Percentiles rank a stretch among this genome's conserved stretches.
phyloP scores from a whole-genome alignment of 768 basidiomycete species.

The Pleurotus eryngii region DNA sequence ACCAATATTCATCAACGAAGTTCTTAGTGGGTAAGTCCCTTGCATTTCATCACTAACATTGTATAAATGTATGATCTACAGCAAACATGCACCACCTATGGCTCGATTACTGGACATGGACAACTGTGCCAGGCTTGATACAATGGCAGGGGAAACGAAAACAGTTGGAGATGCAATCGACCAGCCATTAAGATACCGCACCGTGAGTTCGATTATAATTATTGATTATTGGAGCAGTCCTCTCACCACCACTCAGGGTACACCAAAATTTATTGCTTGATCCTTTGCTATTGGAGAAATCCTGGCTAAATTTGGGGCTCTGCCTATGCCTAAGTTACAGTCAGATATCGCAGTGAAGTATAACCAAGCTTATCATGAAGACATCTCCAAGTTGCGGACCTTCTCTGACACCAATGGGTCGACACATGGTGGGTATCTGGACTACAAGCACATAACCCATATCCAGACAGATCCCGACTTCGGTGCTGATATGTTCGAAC shows the following conservation, averaged over 20 bases:
- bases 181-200: not conserved
- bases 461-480: too few species aligned
- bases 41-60: not conserved
- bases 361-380: not conserved
- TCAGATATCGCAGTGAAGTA: not conserved
- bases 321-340: not conserved
- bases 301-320: not conserved
- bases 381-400: too few species aligned
- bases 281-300: conserved; percentile 2
- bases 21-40: not conserved
- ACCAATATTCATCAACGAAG: not conserved
- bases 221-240: not conserved
- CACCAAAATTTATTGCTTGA: conserved; percentile 3
- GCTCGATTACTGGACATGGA: not conserved
- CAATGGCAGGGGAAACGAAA: not conserved
- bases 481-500: too few species aligned
- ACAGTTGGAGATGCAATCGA: not conserved
- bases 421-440: too few species aligned
- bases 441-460: too few species aligned
- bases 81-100: not conserved
- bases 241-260: not conserved
- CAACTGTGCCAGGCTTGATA: too few species aligned
- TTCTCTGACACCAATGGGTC: too few species aligned
- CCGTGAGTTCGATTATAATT: not conserved
- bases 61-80: not conserved